Base-by-base conservation (phyloP, 2,329 filamentous ascomycete species). In the Aspergillus japonicus region DNA sequence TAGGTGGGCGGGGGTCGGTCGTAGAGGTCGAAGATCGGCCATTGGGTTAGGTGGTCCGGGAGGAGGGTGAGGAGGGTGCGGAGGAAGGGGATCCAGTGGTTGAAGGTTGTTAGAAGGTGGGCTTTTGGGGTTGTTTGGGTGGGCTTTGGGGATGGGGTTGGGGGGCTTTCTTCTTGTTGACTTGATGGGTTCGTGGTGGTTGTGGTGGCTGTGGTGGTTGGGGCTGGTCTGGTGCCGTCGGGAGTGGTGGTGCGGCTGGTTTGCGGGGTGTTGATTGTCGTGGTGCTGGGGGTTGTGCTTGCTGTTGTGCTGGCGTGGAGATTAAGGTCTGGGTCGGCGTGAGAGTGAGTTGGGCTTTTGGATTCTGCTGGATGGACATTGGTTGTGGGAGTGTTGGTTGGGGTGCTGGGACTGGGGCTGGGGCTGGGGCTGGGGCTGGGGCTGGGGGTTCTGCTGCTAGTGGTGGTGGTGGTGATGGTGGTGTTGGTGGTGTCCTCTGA, bases 11-110 rank as follows among this genome's bases (percentile, higher is more conserved):
- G 78, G 0, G 82, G 82, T 6, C 77, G 69, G 21, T 83, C 80
- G 21, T 56, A 57, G 11, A 52, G 56, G 71, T 85, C 83, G 69
- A 85, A 86, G 3, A 86, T 75, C 2, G 79, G 83, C 83, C 83
- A 86, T 58, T 83, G 81, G 56, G 84, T 81, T 8, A 81, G 68
- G 50, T 73, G 62, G 14, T 82, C 79, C 3, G 82, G 79, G 63
- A 87, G 76, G 24, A 84, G 67, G 70, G 64, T 55, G 12, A 68
- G 58, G 11, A 67, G 57, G 0, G 7, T 72, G 5, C 54, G 53
- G 5, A 65, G 82, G 10, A 89, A 85, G 0, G 87, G 84, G 1
- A 63, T 58, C 60, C 50, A 65, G 6, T 56, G 31, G 31, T 35
- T 8, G 48, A 63, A 59, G 14, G 50, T 55, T 0, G 24, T 29